Conservation (phyloP, 768 basidiomycete species). For the Suillus placidus region DNA sequence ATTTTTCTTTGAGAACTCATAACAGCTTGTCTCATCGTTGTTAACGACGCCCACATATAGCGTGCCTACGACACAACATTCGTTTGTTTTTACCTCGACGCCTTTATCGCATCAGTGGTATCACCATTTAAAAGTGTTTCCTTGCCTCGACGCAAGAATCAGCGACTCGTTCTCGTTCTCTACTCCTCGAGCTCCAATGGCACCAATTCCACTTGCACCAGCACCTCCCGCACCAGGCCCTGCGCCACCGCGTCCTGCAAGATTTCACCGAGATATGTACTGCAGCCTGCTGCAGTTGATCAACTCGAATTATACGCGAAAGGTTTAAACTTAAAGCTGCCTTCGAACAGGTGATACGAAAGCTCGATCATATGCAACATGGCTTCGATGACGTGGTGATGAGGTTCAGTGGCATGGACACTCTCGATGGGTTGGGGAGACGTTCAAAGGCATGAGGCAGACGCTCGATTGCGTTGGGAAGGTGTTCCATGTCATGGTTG, state of each 20-base stretch:
- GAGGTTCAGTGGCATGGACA: neutral
- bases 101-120: neutral
- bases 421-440: neutral
- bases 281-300: neutral
- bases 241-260: neutral
- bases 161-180: neutral
- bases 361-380: neutral
- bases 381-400: neutral
- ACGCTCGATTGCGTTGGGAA: neutral
- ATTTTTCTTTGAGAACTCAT: conserved; percentile 26
- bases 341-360: neutral
- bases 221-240: neutral
- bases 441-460: neutral
- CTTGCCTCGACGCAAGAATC: neutral
- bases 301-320: neutral
- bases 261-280: neutral
- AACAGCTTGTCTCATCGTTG: neutral
- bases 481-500: neutral
- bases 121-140: neutral
- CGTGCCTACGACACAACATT: neutral
- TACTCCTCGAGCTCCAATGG: neutral
- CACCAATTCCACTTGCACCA: neutral
- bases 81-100: neutral
- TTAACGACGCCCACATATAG: neutral
- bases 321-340: neutral